Evolutionary conservation across 2,329 filamentous ascomycete genomes (phyloP), one percentile per base, ranked within the genome.

Genomic region (Stylonectria norvegica): DNA sequence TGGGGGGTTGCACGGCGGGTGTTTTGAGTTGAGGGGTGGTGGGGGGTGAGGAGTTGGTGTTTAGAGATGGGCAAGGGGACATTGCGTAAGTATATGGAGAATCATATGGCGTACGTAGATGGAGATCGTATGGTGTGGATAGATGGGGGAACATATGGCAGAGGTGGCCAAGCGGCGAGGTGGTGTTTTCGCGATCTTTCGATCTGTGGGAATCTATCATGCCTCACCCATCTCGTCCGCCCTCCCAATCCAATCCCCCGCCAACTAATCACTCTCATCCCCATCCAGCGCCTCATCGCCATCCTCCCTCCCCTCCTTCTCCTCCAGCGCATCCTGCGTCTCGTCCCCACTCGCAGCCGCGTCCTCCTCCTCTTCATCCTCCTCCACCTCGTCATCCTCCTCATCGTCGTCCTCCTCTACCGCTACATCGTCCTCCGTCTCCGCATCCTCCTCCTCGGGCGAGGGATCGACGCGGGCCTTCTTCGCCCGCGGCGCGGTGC

Each of bases 201-300:
- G 22, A 25, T 25, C 7, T 12, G 12, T 7, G 22, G n/a, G n/a
- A n/a, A n/a, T n/a, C n/a, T n/a, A n/a, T n/a, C n/a, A n/a, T n/a
- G n/a, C n/a, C n/a, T n/a, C n/a, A n/a, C n/a, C n/a, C n/a, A n/a
- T n/a, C 12, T 25, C 7, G 22, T 25, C 7, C 7, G 22, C 7
- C 12, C 6, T 30, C 6, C 27, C 15, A 14, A 14, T 30, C 12
- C 27, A 30, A 30, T 6, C 6, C 6, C 5, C 9, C 4, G 36
- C 4, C 5, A n/a, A 20, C 47, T 58, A 79, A 40, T 80, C 77
- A 52, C 77, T 81, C 46, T 82, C 79, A 36, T 77, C 73, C 9
- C 75, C 78, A 49, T 82, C 79, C 43, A 83, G 60, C 10, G 79
- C 81, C 49, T 85, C 82, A 42, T 83, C 80, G 18, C 69, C 75